Base-by-base conservation (phyloP, 208 protist species). In the Tritrichomonas foetus region DNA sequence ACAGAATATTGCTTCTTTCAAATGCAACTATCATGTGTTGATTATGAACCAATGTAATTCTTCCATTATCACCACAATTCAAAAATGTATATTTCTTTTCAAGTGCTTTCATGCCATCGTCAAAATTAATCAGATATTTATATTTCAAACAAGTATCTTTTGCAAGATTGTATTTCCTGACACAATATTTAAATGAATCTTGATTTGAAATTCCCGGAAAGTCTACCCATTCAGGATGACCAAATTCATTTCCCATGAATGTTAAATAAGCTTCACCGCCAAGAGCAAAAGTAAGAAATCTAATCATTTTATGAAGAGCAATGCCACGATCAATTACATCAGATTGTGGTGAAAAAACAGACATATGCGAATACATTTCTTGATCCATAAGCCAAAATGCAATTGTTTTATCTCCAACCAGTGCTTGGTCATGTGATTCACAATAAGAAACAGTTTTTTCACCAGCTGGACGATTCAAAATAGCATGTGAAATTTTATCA, bases 181-280 rank as follows among this genome's bases (percentile, higher is more conserved):
- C 94, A n/a, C 96, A 96, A 82, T 98, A 94, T 33, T 97, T 57
- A 95, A 95, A 97, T 57, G 94, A 95, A 66, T 95, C 92, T 22
- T 95, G 95, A 95, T 98, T 98, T 39, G 96, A 96, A 53, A 94
- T 95, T n/a, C 97, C 94, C 41, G 98, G 98, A 66, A 98, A 98
- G 93, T 98, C 98, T 0, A 98, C 95, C 97, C 97, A 98, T 94
- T 98, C 97, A 30, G 97, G 97, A 94, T 98, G 97, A 30, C 97
- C 97, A 94, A 98, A 98, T 94, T 98, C 97, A 94, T 98, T 98
- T 36, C 97, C 97, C 96, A 97, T 97, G 92, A 97, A 97, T 30
- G 93, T 96, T n/a, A 97, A 95, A 57, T 96, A 97, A 39, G 95
- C 96, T 47, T 97, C 95, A 9, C 96, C 96, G 50, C 96, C 97